A percentile compares a stretch with the other conserved stretches of the same genome.
Conservation (phyloP, 2,329 filamentous ascomycete genomes). For the Macrophomina tecta region DNA sequence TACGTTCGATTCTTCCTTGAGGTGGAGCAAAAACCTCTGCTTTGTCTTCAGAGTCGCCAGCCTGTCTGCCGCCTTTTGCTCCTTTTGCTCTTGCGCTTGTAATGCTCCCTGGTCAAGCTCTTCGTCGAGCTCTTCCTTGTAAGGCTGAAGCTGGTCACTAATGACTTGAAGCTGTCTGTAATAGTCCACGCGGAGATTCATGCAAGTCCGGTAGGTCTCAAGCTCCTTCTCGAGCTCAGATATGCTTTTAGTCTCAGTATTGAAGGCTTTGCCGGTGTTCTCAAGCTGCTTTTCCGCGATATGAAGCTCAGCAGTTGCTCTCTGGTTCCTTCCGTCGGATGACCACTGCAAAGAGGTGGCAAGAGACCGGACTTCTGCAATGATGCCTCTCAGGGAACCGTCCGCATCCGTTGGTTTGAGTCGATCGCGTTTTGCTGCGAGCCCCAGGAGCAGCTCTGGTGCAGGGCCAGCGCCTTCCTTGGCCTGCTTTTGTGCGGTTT, state of each 20-base stretch:
- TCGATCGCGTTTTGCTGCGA: constrained; percentile 56
- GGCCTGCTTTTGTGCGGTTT: constrained; percentile 66
- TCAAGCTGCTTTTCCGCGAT: constrained; percentile 70
- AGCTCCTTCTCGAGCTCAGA: constrained; percentile 70
- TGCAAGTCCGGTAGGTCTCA: constrained; percentile 74
- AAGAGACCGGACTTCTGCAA: constrained; percentile 72
- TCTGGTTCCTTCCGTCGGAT: constrained; percentile 57
- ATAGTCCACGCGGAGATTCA: constrained; percentile 87
- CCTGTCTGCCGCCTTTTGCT: constrained; percentile 61
- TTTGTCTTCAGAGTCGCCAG: constrained; percentile 72
- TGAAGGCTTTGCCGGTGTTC: constrained; percentile 60
- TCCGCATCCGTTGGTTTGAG: constrained; percentile 60
- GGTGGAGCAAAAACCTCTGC: constrained; percentile 72
- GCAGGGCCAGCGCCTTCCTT: constrained; percentile 70
- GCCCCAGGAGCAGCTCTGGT: constrained; percentile 66
- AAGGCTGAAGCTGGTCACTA: constrained; percentile 84
- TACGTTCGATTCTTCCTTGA: constrained; percentile 68
- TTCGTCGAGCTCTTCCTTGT: constrained; percentile 68
- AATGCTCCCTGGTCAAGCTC: constrained; percentile 60
- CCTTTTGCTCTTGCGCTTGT: constrained; percentile 49
- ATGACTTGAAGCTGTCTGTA: constrained; percentile 89
- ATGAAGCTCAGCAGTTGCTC: constrained; percentile 66
- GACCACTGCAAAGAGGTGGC: constrained; percentile 65
- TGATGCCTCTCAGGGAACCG: constrained; percentile 71
- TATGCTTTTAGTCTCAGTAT: constrained; percentile 59